Evolutionary conservation across 2,329 filamentous ascomycete genomes (phyloP), one percentile per base, ranked within the genome.

Genomic region (Sporothrix variecibatus): DNA sequence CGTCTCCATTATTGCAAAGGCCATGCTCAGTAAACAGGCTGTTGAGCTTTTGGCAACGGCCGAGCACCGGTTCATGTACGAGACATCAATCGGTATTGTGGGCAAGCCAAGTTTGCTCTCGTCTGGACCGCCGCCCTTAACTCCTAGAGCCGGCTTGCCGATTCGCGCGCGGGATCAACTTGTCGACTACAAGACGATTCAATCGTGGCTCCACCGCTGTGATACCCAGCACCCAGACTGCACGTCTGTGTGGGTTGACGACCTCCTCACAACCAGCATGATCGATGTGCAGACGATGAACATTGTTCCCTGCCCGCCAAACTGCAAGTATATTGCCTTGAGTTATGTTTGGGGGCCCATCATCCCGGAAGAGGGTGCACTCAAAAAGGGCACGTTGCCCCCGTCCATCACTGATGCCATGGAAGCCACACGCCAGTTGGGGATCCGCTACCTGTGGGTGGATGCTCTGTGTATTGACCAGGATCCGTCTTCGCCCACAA

Each of bases 131-230:
- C 62, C 12, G 23, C 38, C 12, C 2, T 67, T 23, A 1, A 20
- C 62, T 8, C 15, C n/a, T 23, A 23, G 38, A 15, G 5, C 11
- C 3, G 62, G 60, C 12, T 31, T 72, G 46, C 31, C 71, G 0
- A 26, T 49, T 1, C 60, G 71, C 3, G 26, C 23, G 4, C 64
- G 72, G 23, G 62, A 28, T 0, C 51, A 51, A 2, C 9, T 43
- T 7, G 72, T 73, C 23, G 72, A 69, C 64, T 60, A 26, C 38
- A 28, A n/a, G 23, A 40, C 56, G 5, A 43, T 69, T 20, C n/a
- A 28, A 1, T 38, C 23, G 2, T 89, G 76, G 70, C 51, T 74
- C 26, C 58, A 28, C 4, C 69, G 51, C 28, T 74, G 73, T 62
- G 69, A 72, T 26, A 23, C 40, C n/a, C 38, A 62, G 17, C 73